These are phyloP conservation scores for Agapanthus africanus DNA, from an alignment of 106 monocot species.

Conservation along the genomic window DNA sequence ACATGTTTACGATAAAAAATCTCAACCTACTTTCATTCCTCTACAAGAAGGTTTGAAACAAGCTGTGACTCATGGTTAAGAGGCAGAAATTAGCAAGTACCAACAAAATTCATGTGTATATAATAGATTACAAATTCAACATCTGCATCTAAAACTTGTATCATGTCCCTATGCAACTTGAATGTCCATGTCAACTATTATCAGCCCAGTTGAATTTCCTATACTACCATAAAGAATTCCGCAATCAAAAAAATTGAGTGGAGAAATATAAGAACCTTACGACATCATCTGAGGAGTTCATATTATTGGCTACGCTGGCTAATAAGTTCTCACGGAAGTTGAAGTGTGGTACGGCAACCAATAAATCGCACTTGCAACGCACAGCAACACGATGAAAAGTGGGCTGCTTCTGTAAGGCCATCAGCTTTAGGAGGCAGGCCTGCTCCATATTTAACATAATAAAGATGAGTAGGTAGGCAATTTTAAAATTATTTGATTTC, in stretches of 20 bases:
- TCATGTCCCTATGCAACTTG: no score
- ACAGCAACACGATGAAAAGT: conserved; percentile 47
- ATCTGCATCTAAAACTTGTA: no score
- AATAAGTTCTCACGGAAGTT: conserved; percentile 75
- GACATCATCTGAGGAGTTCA: conserved; percentile 74
- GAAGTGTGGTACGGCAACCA: conserved; percentile 78
- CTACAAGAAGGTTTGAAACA: no score
- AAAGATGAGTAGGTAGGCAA: background rate
- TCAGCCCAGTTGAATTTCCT: no score
- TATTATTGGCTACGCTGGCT: conserved; percentile 48
- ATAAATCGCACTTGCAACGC: conserved; percentile 78
- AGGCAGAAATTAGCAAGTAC: no score
- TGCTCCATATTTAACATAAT: conserved; percentile 22
- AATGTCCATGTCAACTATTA: no score
- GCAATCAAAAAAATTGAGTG: background rate
- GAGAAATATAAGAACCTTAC: conserved; percentile 47
- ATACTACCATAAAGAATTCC: no score
- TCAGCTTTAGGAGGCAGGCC: conserved; percentile 64
- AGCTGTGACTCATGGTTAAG: no score
- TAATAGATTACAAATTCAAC: no score
- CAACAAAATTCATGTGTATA: no score
- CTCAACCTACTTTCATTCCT: no score
- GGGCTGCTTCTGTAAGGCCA: conserved; percentile 48
- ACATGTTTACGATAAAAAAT: no score
- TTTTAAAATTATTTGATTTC: background rate